These are phyloP conservation scores for Cyberlindnera maclurae DNA, from an alignment of 805 yeast genomes.

Conservation along the genomic window DNA sequence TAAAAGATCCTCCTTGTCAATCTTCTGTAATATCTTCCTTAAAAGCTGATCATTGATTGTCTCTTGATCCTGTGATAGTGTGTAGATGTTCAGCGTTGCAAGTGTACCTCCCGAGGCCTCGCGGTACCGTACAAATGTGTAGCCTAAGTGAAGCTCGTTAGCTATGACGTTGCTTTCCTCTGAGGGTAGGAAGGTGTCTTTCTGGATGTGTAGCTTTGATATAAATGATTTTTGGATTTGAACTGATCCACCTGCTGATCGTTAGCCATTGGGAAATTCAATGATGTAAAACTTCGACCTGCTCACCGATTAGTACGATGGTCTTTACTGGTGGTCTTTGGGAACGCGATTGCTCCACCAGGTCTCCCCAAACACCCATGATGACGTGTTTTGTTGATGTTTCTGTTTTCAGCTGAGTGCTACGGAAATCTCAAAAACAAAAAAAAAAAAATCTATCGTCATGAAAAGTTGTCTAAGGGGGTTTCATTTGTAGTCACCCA, in stretches of 20 bases:
- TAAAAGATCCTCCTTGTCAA: slow-evolving; percentile 5
- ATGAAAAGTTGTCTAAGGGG: too few species aligned
- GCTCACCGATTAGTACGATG: neutral
- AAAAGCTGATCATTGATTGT: neutral
- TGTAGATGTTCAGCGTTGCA: slow-evolving; percentile 15
- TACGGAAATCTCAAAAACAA: too few species aligned
- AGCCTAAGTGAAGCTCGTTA: slow-evolving; percentile 13
- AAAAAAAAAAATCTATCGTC: too few species aligned
- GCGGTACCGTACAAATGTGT: slow-evolving; percentile 15
- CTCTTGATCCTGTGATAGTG: slow-evolving; percentile 6
- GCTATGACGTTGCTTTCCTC: slow-evolving; percentile 6
- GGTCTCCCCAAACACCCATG: slow-evolving; percentile 15
- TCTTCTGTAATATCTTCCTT: neutral
- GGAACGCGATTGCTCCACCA: slow-evolving; percentile 6
- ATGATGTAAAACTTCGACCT: neutral
- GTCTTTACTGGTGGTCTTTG: neutral
- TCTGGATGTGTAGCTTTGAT: slow-evolving; percentile 5
- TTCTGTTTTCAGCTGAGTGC: neutral
- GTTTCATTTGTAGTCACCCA: slow-evolving; percentile 39
- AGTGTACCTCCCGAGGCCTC: slow-evolving; percentile 11
- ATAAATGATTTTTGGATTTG: slow-evolving; percentile 11
- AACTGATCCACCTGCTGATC: slow-evolving; percentile 11
- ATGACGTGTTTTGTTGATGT: neutral
- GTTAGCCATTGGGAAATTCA: neutral
- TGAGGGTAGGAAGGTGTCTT: slow-evolving; percentile 3